phyloP scores from a whole-genome alignment of 139 green algal genomes.

The Tetratostichococcus sp. region DNA sequence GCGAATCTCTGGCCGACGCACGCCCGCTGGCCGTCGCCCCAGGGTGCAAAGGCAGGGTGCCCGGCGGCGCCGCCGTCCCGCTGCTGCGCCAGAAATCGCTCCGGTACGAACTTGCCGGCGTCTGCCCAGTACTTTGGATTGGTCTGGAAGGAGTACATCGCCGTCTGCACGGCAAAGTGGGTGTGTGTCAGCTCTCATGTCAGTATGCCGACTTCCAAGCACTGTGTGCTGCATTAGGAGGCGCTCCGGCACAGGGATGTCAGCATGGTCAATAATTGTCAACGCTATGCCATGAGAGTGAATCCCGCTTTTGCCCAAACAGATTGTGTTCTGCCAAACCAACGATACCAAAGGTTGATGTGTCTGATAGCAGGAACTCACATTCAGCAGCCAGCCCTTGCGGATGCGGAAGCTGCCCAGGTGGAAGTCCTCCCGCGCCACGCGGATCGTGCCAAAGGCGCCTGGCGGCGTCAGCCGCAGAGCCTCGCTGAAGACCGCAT shows the following conservation, averaged over 20 bases:
- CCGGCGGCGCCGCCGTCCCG: too few species aligned
- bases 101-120: neutral
- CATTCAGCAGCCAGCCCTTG: neutral
- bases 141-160: conserved; percentile 43
- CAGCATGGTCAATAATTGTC: too few species aligned
- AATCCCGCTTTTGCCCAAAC: neutral
- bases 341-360: too few species aligned
- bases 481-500: conserved; percentile 48
- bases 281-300: too few species aligned
- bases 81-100: neutral
- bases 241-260: too few species aligned
- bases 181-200: too few species aligned
- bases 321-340: neutral
- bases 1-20: neutral
- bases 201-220: too few species aligned
- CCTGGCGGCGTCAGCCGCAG: conserved; percentile 50
- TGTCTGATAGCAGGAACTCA: neutral
- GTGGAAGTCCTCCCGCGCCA: conserved; percentile 2
- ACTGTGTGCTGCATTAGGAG: too few species aligned
- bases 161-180: conserved; percentile 1
- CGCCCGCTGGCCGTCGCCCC: neutral
- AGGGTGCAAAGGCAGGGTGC: neutral
- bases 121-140: conserved; percentile 38
- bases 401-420: neutral
- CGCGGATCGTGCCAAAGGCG: conserved; percentile 4